A percentile compares a stretch with the other conserved stretches of the same genome.
Conservation (phyloP, 148 eudicot species). For the Rhododendron kiyosumense region DNA sequence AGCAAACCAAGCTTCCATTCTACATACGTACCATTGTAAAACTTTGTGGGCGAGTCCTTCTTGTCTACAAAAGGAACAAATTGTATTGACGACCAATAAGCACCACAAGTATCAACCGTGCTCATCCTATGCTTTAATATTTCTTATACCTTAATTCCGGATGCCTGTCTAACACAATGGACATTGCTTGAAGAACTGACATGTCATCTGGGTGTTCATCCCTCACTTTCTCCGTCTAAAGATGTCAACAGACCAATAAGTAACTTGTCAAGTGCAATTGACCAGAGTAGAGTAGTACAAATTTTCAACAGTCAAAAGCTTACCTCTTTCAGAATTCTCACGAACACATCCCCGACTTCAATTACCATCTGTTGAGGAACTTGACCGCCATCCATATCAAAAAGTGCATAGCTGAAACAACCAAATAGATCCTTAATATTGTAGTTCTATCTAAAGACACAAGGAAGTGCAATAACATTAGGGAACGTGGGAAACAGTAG, state of each 20-base stretch:
- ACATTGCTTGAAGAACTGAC: slow-evolving; percentile 86
- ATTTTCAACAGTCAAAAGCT: background rate
- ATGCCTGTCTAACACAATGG: slow-evolving; percentile 68
- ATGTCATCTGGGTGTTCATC: slow-evolving; percentile 66
- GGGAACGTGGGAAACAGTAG: background rate
- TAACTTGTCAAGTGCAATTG: slow-evolving; percentile 5
- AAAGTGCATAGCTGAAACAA: slow-evolving; percentile 67
- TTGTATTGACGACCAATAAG: background rate
- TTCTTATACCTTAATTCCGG: slow-evolving; percentile 74
- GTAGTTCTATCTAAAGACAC: slow-evolving; percentile 2
- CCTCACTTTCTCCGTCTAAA: slow-evolving; percentile 84
- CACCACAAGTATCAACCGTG: background rate
- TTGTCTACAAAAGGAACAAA: slow-evolving; percentile 40
- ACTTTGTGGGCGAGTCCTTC: slow-evolving; percentile 91
- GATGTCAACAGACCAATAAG: slow-evolving; percentile 15
- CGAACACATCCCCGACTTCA: slow-evolving; percentile 83
- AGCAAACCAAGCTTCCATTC: slow-evolving; percentile 99
- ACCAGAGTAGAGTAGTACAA: background rate
- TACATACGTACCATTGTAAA: slow-evolving; percentile 88
- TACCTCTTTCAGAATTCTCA: slow-evolving; percentile 80
- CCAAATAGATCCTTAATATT: slow-evolving; percentile 23
- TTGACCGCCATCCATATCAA: slow-evolving; percentile 66
- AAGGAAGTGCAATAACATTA: background rate
- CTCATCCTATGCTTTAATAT: background rate
- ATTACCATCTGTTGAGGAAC: slow-evolving; percentile 76